phyloP scores from a whole-genome alignment of 1,284 basidiomycete species.

The Ustilago xerochloae region DNA sequence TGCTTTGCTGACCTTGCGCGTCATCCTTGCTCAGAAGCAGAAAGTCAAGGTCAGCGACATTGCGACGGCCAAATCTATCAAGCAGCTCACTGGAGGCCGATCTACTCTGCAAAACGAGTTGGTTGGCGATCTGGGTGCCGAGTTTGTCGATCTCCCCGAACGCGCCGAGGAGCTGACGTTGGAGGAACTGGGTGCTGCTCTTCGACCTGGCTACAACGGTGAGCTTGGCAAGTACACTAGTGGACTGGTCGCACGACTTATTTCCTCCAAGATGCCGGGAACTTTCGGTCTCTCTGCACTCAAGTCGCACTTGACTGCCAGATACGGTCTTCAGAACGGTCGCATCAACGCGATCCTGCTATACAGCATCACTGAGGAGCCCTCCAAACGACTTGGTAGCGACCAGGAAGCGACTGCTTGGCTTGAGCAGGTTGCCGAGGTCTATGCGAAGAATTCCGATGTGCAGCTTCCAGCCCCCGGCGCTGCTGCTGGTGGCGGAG shows the following conservation, averaged over 20 bases:
- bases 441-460: slow-evolving; percentile 88
- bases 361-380: slow-evolving; percentile 89
- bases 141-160: slow-evolving; percentile 76
- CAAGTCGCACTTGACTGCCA: slow-evolving; percentile 73
- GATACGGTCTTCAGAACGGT: slow-evolving; percentile 85
- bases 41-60: slow-evolving; percentile 93
- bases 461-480: slow-evolving; percentile 83
- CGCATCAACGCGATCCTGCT: slow-evolving; percentile 92
- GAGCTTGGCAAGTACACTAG: slow-evolving; percentile 95
- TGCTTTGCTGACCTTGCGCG: slow-evolving; percentile 86
- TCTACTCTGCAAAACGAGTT: slow-evolving; percentile 98
- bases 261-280: slow-evolving; percentile 97
- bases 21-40: slow-evolving; percentile 95
- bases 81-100: slow-evolving; percentile 97
- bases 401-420: slow-evolving; percentile 93
- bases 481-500: slow-evolving; percentile 73
- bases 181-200: slow-evolving; percentile 88
- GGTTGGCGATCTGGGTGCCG: slow-evolving; percentile 81
- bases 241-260: slow-evolving; percentile 87
- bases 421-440: slow-evolving; percentile 85
- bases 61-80: slow-evolving; percentile 91
- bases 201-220: slow-evolving; percentile 84
- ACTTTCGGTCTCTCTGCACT: slow-evolving; percentile 96
- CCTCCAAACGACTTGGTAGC: slow-evolving; percentile 89
- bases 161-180: slow-evolving; percentile 93